phyloP scores from a whole-genome alignment of 2,329 filamentous ascomycete species.

The Aspergillus viridinutans region DNA sequence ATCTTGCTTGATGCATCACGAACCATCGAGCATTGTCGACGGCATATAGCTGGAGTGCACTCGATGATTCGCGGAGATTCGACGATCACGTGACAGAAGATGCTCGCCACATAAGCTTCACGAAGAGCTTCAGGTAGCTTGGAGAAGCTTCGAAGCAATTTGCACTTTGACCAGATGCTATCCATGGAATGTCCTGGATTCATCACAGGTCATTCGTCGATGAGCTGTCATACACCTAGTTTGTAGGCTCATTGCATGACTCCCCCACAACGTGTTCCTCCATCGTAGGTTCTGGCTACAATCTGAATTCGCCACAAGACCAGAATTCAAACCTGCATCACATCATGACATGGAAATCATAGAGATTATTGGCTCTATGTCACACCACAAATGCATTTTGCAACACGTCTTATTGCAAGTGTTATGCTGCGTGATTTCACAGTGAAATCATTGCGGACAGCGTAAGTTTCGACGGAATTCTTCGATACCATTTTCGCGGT shows the following conservation, averaged over 20 bases:
- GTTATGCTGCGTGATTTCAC: neutral
- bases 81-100: conserved; percentile 19
- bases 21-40: conserved; percentile 5
- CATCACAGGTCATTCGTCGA: neutral
- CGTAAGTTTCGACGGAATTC: neutral
- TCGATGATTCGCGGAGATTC: conserved; percentile 22
- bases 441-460: neutral
- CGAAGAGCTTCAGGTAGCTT: neutral
- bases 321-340: neutral
- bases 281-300: neutral
- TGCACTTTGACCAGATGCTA: neutral
- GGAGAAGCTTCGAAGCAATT: neutral
- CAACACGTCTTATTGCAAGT: too few relatives aligned
- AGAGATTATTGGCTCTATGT: neutral
- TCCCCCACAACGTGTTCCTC: neutral
- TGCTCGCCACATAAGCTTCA: neutral
- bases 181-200: neutral
- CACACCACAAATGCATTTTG: neutral
- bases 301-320: neutral
- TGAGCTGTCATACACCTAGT: neutral
- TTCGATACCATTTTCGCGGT: neutral
- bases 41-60: conserved; percentile 2
- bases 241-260: neutral
- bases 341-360: neutral
- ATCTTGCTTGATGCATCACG: conserved; percentile 4